Conservation (phyloP, 129 eudicot genomes). For the Chrysanthemum seticuspe region DNA sequence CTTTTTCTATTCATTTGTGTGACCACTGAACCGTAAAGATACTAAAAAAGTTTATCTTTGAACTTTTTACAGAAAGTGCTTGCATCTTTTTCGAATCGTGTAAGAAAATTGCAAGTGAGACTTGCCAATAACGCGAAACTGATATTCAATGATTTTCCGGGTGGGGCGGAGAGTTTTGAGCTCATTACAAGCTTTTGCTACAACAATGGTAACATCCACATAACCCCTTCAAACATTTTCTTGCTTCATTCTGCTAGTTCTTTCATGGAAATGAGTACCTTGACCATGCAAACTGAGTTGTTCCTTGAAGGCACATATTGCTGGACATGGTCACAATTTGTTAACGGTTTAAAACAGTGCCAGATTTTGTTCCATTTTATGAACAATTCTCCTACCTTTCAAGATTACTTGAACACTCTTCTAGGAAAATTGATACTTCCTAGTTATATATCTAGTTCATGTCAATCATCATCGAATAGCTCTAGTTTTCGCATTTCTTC, state of each 20-base stretch:
- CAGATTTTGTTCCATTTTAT: slow-evolving; percentile 33
- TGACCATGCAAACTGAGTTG: slow-evolving; percentile 40
- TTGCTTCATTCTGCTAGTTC: slow-evolving; percentile 45
- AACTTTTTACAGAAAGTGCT: slow-evolving; percentile 44
- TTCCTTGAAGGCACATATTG: slow-evolving; percentile 34
- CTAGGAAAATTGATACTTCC: slow-evolving; percentile 32
- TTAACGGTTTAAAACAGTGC: slow-evolving; percentile 43
- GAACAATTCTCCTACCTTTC: slow-evolving; percentile 21
- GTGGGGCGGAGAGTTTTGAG: slow-evolving; percentile 59
- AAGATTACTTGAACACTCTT: slow-evolving; percentile 36
- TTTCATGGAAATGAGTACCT: slow-evolving; percentile 50
- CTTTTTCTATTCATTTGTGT: background rate
- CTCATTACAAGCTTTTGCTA: slow-evolving; percentile 59
- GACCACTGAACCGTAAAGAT: slow-evolving; percentile 2
- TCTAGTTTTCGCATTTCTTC: slow-evolving; percentile 37
- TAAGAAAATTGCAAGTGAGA: slow-evolving; percentile 28
- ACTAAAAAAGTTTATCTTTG: background rate
- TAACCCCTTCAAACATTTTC: slow-evolving; percentile 48
- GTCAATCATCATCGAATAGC: slow-evolving; percentile 41
- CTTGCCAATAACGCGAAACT: slow-evolving; percentile 27
- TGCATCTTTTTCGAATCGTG: slow-evolving; percentile 41
- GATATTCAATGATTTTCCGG: slow-evolving; percentile 60
- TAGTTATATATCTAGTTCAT: slow-evolving; percentile 29
- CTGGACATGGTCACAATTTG: slow-evolving; percentile 58
- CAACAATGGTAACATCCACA: slow-evolving; percentile 44